Percentiles rank a stretch among this genome's conserved stretches.
Evolutionary conservation across 441 rosid genomes (phyloP).

Genomic region (Gossypium gossypioides): DNA sequence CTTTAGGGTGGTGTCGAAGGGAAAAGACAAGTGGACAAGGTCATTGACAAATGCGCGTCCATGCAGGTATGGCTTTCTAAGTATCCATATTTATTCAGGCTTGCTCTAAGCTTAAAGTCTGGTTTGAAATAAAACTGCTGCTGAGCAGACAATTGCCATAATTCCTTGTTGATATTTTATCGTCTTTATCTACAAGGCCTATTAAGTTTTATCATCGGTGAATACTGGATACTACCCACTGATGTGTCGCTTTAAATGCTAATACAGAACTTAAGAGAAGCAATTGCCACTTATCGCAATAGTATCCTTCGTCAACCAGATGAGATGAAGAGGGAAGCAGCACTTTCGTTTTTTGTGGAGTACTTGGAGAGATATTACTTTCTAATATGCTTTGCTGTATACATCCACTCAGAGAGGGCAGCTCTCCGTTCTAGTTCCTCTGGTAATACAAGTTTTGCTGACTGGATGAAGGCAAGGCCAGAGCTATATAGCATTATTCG

Average conservation of each 20-base stretch:
- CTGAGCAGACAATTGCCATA: not conserved
- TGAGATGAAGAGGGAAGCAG: constrained; percentile 98
- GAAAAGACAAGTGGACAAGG: constrained; percentile 94
- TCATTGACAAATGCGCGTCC: constrained; percentile 95
- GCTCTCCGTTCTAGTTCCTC: constrained; percentile 68
- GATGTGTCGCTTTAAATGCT: constrained; percentile 14
- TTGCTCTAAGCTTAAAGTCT: not conserved
- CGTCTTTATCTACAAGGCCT: constrained; percentile 10
- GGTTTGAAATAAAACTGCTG: not conserved
- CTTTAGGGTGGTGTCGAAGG: constrained; percentile 97
- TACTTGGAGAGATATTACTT: constrained; percentile 97
- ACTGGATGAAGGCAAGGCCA: constrained; percentile 99
- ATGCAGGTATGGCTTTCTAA: constrained; percentile 71
- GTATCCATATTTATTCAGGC: constrained; percentile 6
- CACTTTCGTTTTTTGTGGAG: constrained; percentile 93
- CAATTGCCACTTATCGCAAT: constrained; percentile 84
- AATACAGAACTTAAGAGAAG: constrained; percentile 93
- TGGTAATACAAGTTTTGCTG: constrained; percentile 79
- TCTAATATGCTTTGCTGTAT: constrained; percentile 96
- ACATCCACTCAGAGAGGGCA: constrained; percentile 87
- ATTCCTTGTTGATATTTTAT: constrained; percentile 6
- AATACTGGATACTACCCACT: constrained; percentile 14
- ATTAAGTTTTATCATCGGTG: not conserved
- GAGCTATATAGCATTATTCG: constrained; percentile 95
- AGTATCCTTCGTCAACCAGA: constrained; percentile 92